Percentiles rank a stretch among this genome's conserved stretches.
These are phyloP conservation scores for Pythium inflatum DNA, from an alignment of 352 stramenopile genomes.

Conservation along the genomic window DNA sequence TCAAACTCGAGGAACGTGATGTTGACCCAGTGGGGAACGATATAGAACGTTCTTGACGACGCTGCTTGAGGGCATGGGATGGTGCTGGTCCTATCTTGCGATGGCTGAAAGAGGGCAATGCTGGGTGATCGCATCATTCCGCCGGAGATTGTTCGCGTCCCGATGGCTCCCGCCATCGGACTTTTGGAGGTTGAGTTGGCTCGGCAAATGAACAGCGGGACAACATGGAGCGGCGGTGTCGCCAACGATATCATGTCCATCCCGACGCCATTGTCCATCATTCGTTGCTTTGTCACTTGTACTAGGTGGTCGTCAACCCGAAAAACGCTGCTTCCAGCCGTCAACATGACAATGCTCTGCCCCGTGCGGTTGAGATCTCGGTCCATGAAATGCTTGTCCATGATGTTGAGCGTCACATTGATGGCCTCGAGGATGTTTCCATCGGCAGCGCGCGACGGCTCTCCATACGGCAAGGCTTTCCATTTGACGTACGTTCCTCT, in stretches of 20 bases:
- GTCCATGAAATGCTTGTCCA: constrained; percentile 99
- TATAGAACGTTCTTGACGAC: constrained; percentile 54
- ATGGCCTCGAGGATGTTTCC: constrained; percentile 98
- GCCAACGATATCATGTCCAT: constrained; percentile 98
- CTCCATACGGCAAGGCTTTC: constrained; percentile 61
- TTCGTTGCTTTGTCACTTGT: constrained; percentile 97
- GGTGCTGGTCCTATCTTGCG: background rate
- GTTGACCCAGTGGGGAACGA: constrained; percentile 96
- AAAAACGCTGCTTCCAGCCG: constrained; percentile 96
- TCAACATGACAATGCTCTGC: constrained; percentile 96
- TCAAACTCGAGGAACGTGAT: constrained; percentile 88
- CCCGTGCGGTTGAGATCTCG: constrained; percentile 95
- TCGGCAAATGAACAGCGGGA: constrained; percentile 96
- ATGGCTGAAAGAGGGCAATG: background rate
- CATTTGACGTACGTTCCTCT: constrained; percentile 63
- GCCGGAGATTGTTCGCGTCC: background rate
- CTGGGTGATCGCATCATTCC: constrained; percentile 11
- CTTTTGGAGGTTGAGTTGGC: background rate
- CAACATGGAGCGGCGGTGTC: constrained; percentile 95
- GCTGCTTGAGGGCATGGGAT: background rate
- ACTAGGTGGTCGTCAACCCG: constrained; percentile 92
- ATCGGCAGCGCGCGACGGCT: constrained; percentile 92
- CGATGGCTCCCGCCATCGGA: background rate
- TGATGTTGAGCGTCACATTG: constrained; percentile 98
- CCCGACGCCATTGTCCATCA: constrained; percentile 99